Evolutionary conservation across 1,139 yeast genomes (phyloP).

Genomic region (Taphrina betulina): DNA sequence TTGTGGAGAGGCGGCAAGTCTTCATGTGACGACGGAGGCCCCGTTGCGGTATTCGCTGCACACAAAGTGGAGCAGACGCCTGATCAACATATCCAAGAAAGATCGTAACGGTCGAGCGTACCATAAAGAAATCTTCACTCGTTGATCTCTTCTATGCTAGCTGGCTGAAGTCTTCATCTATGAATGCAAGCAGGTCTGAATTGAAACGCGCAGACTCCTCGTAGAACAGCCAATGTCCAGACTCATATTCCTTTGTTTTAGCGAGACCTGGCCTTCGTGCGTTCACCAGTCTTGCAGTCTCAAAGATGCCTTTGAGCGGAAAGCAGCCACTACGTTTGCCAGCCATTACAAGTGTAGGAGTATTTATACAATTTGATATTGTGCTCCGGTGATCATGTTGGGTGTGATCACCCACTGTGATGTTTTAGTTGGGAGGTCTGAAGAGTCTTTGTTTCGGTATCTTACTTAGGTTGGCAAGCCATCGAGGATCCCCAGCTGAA

Average conservation of each 20-base stretch:
- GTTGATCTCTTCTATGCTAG: no score
- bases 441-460: neutral
- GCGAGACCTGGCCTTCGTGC: neutral
- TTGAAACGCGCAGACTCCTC: slow-evolving; percentile 27
- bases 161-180: no score
- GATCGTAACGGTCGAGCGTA: no score
- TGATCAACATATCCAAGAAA: no score
- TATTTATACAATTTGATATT: slow-evolving; percentile 1
- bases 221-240: slow-evolving; percentile 32
- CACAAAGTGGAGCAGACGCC: no score
- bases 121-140: no score
- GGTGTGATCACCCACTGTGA: slow-evolving; percentile 26
- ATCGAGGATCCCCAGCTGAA: slow-evolving; percentile 2
- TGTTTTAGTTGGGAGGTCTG: neutral
- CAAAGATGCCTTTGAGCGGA: slow-evolving; percentile 17
- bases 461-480: slow-evolving; percentile 30
- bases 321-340: slow-evolving; percentile 29
- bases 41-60: no score
- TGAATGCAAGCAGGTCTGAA: neutral
- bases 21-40: no score
- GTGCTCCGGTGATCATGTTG: slow-evolving; percentile 26
- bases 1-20: no score
- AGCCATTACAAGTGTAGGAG: slow-evolving; percentile 19
- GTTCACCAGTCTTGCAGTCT: slow-evolving; percentile 23
- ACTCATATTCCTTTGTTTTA: slow-evolving; percentile 11